Conservation (phyloP, 768 basidiomycete species). For the Leccinum ochraceum region DNA sequence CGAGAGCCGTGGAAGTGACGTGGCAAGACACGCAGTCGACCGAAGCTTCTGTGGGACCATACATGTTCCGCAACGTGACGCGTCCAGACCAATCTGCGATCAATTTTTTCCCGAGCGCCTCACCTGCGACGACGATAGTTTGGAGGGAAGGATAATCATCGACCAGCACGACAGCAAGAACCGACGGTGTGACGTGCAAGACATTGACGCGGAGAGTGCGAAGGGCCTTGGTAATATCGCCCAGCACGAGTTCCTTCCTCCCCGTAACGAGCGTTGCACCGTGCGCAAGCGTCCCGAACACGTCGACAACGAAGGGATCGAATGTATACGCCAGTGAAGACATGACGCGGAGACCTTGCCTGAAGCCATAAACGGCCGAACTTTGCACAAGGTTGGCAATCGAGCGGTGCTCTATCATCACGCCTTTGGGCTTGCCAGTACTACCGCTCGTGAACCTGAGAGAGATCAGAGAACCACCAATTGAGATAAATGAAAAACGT, state of each 20-base stretch:
- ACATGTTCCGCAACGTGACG: constrained; percentile 34
- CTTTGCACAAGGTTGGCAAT: constrained; percentile 24
- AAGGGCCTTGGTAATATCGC: constrained; percentile 30
- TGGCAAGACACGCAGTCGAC: constrained; percentile 32
- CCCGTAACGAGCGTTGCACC: constrained; percentile 25
- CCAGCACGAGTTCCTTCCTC: constrained; percentile 31
- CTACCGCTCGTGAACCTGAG: constrained; percentile 25
- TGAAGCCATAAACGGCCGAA: constrained; percentile 25
- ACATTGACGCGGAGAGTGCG: constrained; percentile 27
- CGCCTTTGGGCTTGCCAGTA: constrained; percentile 26
- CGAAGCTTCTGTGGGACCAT: constrained; percentile 36
- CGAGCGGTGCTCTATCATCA: constrained; percentile 26
- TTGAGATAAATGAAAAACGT: not conserved
- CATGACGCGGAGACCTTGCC: constrained; percentile 26
- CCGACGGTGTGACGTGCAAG: constrained; percentile 34
- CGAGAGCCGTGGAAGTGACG: constrained; percentile 19
- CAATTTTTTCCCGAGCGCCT: constrained; percentile 25
- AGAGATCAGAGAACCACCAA: no score
- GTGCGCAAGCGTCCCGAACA: constrained; percentile 22
- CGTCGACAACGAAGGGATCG: constrained; percentile 24
- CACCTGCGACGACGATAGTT: constrained; percentile 30
- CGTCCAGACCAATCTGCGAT: constrained; percentile 27
- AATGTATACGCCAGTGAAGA: constrained; percentile 33
- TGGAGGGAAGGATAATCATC: constrained; percentile 29
- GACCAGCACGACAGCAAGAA: constrained; percentile 29